Conservation (phyloP, 1,139 yeast species). For the Candida frijolesensis region DNA sequence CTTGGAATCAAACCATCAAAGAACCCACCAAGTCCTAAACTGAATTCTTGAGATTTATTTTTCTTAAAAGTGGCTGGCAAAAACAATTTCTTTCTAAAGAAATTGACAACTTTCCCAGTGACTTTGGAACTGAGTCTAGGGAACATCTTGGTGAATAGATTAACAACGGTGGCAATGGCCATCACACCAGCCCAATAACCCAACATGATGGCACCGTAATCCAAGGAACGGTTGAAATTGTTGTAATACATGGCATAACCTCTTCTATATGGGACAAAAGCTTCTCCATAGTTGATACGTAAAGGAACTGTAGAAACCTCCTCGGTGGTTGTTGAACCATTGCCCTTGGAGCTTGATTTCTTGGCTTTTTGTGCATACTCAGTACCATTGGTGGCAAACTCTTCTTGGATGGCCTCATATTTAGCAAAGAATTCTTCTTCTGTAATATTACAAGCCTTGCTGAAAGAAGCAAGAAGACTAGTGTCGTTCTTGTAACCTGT, state of each 20-base stretch:
- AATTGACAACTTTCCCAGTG: constrained; percentile 13
- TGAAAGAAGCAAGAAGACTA: constrained; percentile 16
- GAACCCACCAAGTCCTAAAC: constrained; percentile 20
- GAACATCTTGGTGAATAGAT: constrained; percentile 37
- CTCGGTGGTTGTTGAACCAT: too few relatives aligned
- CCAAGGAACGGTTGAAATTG: constrained; percentile 34
- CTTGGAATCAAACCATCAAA: constrained; percentile 26
- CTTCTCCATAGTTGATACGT: constrained; percentile 7
- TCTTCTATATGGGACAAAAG: constrained; percentile 10
- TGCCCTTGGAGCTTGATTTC: neutral
- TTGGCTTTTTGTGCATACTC: neutral
- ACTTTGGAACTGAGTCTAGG: constrained; percentile 6
- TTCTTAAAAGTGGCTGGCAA: constrained; percentile 33
- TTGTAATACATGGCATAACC: constrained; percentile 12
- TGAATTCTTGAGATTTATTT: constrained; percentile 22
- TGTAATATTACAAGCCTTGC: constrained; percentile 17
- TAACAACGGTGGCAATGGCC: constrained; percentile 38
- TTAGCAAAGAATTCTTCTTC: constrained; percentile 9
- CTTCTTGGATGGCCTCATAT: constrained; percentile 8
- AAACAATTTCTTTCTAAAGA: constrained; percentile 29
- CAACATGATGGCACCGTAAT: constrained; percentile 49
- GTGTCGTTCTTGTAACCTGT: constrained; percentile 20
- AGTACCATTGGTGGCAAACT: constrained; percentile 7
- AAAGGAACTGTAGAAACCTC: constrained; percentile 6
- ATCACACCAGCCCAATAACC: constrained; percentile 53